Conservation (phyloP, 345 rosid genomes). For the Raphanus raphanistrum region DNA sequence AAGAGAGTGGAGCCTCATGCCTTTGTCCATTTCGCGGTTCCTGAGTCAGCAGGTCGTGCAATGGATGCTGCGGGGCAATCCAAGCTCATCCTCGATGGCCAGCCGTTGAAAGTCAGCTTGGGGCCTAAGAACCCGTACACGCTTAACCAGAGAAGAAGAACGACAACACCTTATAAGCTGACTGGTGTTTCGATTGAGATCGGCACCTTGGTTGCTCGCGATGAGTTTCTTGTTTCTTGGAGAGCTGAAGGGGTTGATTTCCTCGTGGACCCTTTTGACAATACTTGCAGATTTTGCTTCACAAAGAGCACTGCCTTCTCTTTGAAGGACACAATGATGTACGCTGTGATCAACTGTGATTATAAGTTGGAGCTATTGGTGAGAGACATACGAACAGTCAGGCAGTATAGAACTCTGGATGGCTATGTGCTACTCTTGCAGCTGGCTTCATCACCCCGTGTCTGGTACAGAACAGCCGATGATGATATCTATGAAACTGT, state of each 20-base stretch:
- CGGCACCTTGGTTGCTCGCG: slow-evolving; percentile 53
- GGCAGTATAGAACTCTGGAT: slow-evolving; percentile 44
- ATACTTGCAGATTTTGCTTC: slow-evolving; percentile 71
- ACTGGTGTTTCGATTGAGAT: slow-evolving; percentile 62
- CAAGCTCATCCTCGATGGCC: slow-evolving; percentile 46
- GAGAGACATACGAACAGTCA: slow-evolving; percentile 60
- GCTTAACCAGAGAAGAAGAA: slow-evolving; percentile 69
- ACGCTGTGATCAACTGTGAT: slow-evolving; percentile 73
- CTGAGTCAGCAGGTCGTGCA: slow-evolving; percentile 49
- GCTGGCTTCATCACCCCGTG: slow-evolving; percentile 69
- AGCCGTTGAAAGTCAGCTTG: slow-evolving; percentile 61
- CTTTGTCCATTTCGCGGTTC: slow-evolving; percentile 73
- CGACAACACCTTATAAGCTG: slow-evolving; percentile 52
- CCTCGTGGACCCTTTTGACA: slow-evolving; percentile 84
- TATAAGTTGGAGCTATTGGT: slow-evolving; percentile 80
- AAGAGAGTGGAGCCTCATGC: slow-evolving; percentile 79
- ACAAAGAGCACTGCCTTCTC: slow-evolving; percentile 62
- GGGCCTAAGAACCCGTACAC: slow-evolving; percentile 70
- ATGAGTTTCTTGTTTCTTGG: slow-evolving; percentile 70
- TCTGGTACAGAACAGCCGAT: slow-evolving; percentile 85
- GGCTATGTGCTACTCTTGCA: slow-evolving; percentile 56
- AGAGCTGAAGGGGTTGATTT: slow-evolving; percentile 60
- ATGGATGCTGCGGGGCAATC: slow-evolving; percentile 51
- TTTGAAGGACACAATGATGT: slow-evolving; percentile 46
- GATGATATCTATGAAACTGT: slow-evolving; percentile 59